Percentiles rank a stretch among this genome's conserved stretches.
These are phyloP conservation scores for Xylaria longipes DNA, from an alignment of 495 filamentous ascomycete species.

Conservation along the genomic window DNA sequence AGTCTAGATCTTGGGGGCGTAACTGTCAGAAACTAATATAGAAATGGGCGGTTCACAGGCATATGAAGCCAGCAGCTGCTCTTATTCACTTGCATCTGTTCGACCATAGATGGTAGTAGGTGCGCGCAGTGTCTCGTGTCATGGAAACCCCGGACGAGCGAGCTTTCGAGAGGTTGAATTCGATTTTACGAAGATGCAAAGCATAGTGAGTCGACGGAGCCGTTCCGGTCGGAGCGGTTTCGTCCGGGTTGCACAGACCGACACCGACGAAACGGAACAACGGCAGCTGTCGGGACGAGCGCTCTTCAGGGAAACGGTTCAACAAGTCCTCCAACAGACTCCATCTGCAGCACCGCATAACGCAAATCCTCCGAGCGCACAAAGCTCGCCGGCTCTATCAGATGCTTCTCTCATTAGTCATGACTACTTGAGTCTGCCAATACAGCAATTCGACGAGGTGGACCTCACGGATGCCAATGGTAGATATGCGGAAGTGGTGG, in stretches of 20 bases:
- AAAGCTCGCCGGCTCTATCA: slow-evolving; percentile 32
- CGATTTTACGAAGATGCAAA: not conserved
- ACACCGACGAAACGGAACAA: slow-evolving; percentile 19
- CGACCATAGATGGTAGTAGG: not conserved
- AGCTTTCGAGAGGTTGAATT: not conserved
- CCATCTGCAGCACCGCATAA: not conserved
- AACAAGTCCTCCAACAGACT: slow-evolving; percentile 28
- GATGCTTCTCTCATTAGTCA: slow-evolving; percentile 29
- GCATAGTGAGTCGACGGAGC: slow-evolving; percentile 3
- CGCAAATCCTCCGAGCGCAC: slow-evolving; percentile 2
- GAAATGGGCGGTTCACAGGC: not conserved
- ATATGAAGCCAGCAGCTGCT: not conserved
- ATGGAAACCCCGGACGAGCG: not conserved
- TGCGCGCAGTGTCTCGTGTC: not conserved
- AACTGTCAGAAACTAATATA: not conserved
- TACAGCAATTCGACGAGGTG: slow-evolving; percentile 29
- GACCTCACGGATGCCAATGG: slow-evolving; percentile 22
- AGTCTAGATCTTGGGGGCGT: slow-evolving; percentile 1
- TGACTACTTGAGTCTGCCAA: slow-evolving; percentile 34
- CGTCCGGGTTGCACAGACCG: slow-evolving; percentile 31
- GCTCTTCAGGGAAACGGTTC: slow-evolving; percentile 33
- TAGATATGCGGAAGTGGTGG: slow-evolving; percentile 7
- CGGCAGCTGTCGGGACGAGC: slow-evolving; percentile 22
- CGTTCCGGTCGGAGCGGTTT: slow-evolving; percentile 27
- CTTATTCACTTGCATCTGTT: not conserved